Evolutionary conservation across 2,329 filamentous ascomycete species (phyloP).

Genomic region (Aspergillus aculeatus): DNA sequence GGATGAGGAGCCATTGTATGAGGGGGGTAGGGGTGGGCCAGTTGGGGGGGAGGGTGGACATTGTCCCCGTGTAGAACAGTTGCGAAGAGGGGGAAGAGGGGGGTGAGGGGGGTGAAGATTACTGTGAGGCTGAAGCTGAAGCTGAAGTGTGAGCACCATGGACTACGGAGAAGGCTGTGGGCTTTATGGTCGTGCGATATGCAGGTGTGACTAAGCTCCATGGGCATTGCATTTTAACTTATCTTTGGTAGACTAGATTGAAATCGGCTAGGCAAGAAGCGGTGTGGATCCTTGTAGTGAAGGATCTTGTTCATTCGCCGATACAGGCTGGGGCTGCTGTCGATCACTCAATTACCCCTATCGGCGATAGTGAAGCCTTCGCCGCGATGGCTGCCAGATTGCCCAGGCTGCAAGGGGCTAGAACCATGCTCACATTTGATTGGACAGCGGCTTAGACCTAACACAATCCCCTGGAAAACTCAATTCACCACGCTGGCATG

Average conservation of each 20-base stretch:
- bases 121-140: not conserved
- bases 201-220: not conserved
- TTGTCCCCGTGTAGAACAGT: no score
- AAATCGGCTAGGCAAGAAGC: not conserved
- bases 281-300: not conserved
- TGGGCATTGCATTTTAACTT: not conserved
- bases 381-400: not conserved
- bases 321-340: not conserved
- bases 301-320: not conserved
- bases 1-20: slow-evolving; percentile 15
- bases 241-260: not conserved
- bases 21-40: slow-evolving; percentile 9
- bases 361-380: not conserved
- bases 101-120: not conserved
- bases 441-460: no score
- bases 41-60: not conserved
- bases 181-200: not conserved
- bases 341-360: not conserved
- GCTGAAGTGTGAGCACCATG: not conserved
- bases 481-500: no score
- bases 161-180: not conserved
- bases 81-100: no score
- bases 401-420: no score
- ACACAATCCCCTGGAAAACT: no score
- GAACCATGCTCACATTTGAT: no score